phyloP scores from a whole-genome alignment of 768 basidiomycete species.

The Pleurotus ostreatus region DNA sequence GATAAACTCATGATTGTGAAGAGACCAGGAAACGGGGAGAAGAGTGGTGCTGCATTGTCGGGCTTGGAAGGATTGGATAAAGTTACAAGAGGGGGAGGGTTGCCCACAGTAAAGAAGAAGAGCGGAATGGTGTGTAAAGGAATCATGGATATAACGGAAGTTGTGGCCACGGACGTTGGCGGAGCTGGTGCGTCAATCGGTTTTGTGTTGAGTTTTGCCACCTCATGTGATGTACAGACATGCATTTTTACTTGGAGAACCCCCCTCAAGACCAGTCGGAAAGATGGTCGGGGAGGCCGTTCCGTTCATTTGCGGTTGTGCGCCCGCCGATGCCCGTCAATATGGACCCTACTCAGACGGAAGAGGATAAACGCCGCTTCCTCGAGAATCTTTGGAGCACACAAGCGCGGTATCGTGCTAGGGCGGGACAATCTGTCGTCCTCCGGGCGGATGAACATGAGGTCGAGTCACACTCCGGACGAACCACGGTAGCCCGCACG shows the following conservation, averaged over 20 bases:
- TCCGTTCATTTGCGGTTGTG: constrained; percentile 76
- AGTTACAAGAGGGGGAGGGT: constrained; percentile 56
- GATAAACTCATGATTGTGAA: constrained; percentile 93
- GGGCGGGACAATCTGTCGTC: constrained; percentile 68
- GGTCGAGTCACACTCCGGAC: constrained; percentile 64
- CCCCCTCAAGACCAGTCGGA: constrained; percentile 81
- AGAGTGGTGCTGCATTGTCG: constrained; percentile 62
- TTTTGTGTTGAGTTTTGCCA: not conserved
- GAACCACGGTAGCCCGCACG: constrained; percentile 65
- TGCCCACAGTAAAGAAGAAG: constrained; percentile 67
- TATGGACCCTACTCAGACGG: constrained; percentile 60
- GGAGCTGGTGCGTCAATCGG: constrained; percentile 59
- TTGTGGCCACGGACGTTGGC: constrained; percentile 83
- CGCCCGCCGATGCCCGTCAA: constrained; percentile 66
- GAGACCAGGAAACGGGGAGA: constrained; percentile 74
- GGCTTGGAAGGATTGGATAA: constrained; percentile 81
- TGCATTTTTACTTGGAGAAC: constrained; percentile 80
- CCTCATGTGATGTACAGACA: constrained; percentile 44
- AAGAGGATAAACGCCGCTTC: constrained; percentile 74
- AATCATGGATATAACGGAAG: constrained; percentile 78
- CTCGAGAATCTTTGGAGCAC: constrained; percentile 86
- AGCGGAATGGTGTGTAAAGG: constrained; percentile 82
- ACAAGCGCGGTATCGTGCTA: constrained; percentile 77
- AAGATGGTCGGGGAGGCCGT: constrained; percentile 83
- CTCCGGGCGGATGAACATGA: constrained; percentile 69